These are phyloP conservation scores for Colletotrichum sidae DNA, from an alignment of 2,329 filamentous ascomycete species.

Conservation along the genomic window DNA sequence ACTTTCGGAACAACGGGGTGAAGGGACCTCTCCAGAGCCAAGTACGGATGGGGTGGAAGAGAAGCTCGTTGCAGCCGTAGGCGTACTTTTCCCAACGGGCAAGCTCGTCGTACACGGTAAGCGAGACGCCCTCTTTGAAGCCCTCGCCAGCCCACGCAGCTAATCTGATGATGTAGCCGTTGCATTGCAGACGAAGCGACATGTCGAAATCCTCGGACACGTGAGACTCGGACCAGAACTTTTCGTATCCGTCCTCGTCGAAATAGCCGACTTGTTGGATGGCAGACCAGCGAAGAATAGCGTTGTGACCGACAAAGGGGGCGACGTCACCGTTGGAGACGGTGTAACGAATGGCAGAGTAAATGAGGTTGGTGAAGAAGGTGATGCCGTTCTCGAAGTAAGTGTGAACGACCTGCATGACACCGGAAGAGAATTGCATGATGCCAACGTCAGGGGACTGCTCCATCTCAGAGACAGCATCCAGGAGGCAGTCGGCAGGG, in stretches of 20 bases:
- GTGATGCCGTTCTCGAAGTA: conserved; percentile 79
- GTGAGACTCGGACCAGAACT: conserved; percentile 85
- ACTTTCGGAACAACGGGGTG: conserved; percentile 80
- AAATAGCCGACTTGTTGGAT: conserved; percentile 79
- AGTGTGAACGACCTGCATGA: conserved; percentile 82
- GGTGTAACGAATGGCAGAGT: conserved; percentile 81
- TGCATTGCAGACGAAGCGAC: conserved; percentile 80
- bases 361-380: conserved; percentile 80
- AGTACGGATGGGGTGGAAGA: conserved; percentile 81
- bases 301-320: conserved; percentile 86
- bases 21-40: conserved; percentile 82
- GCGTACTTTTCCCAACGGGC: conserved; percentile 90
- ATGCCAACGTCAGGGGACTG: conserved; percentile 82
- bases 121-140: conserved; percentile 85
- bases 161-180: conserved; percentile 78
- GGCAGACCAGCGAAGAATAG: conserved; percentile 79
- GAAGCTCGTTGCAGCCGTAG: conserved; percentile 84
- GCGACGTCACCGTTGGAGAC: conserved; percentile 82
- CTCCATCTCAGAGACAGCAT: conserved; percentile 86
- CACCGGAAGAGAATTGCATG: conserved; percentile 81
- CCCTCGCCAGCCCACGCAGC: conserved; percentile 80
- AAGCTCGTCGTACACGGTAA: conserved; percentile 87
- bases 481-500: conserved; percentile 80
- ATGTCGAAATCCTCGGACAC: conserved; percentile 88
- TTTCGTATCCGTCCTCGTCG: conserved; percentile 78